A percentile compares a stretch with the other conserved stretches of the same genome.
These are phyloP conservation scores for Cadophora sp. DNA, from an alignment of 2,329 filamentous ascomycete species.

Conservation along the genomic window DNA sequence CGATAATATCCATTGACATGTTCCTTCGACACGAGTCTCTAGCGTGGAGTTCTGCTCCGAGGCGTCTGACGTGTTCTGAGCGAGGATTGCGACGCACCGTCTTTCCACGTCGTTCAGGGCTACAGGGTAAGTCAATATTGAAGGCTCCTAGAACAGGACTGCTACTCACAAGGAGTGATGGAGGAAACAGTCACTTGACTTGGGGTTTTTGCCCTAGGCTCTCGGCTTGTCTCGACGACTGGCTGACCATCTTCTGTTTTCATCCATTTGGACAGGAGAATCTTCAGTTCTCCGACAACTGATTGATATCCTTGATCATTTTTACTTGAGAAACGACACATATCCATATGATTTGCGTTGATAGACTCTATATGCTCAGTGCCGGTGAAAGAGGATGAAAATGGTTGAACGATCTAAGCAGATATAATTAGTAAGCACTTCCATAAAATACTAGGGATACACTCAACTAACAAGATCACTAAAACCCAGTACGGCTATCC, in stretches of 20 bases:
- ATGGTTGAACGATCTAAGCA: conserved; percentile 41
- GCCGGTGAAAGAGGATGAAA: conserved; percentile 36
- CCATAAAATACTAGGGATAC: background rate
- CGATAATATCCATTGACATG: conserved; percentile 48
- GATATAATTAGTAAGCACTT: background rate
- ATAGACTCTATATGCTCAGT: conserved; percentile 36
- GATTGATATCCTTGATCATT: conserved; percentile 35
- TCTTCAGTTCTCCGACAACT: conserved; percentile 39
- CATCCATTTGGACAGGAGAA: conserved; percentile 19
- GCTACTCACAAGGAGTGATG: conserved; percentile 31
- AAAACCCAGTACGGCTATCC: conserved; percentile 17
- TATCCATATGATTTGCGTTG: conserved; percentile 40
- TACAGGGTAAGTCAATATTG: conserved; percentile 31
- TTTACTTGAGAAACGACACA: conserved; percentile 40
- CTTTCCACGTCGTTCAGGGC: conserved; percentile 46
- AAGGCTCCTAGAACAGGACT: background rate
- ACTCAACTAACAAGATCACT: conserved; percentile 26
- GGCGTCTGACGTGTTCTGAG: conserved; percentile 40
- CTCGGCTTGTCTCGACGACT: background rate
- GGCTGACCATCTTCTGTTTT: conserved; percentile 6
- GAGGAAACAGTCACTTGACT: conserved; percentile 24
- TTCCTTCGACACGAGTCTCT: conserved; percentile 45
- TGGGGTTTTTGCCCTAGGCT: background rate
- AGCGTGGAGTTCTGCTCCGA: conserved; percentile 44
- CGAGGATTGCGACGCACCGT: conserved; percentile 45